Evolutionary conservation across 2,329 filamentous ascomycete genomes (phyloP), one percentile per base, ranked within the genome.

Genomic region (Paecilomyces sp.): DNA sequence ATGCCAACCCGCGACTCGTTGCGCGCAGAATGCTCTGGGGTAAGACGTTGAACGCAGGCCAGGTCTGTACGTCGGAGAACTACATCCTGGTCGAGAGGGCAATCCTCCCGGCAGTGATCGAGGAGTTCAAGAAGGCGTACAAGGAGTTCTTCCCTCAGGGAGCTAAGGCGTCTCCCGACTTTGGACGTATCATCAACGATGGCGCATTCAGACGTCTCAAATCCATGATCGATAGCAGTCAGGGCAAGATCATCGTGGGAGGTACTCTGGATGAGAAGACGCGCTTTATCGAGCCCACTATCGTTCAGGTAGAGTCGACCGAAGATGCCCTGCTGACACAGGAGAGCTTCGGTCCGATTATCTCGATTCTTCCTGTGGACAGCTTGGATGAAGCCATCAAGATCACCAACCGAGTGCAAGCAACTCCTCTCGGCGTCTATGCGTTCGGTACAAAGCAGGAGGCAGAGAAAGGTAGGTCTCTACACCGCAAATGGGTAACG

Each of bases 301-400:
- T 93, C n/a, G 87, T 99, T n/a, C 82, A 91, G 62, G 88, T 97
- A 41, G 82, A 90, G 65, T 86, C 85, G 62, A 71, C 83, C 15
- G 83, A 92, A 55, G 93, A 96, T 76, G 83, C 88, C 7, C 85
- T 97, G 75, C 83, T 97, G 70, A 78, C 79, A 25, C 85, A 96
- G 63, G 94, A 99, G 78, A 91, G 88, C 52, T 99, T 99, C 71
- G 94, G 93, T 6, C 94, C 94, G n/a, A 82, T 96, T 61, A 91
- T 96, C 66, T 88, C 90, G 63, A 86, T 97, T 63, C 78, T 96
- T 58, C 83, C 91, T 0, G 88, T 91, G 58, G 84, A 91, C 64
- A 83, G 85, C 66, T 80, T 97, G n/a, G 90, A 96, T 65, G 85
- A 95, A 68, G 93, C 92, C 56, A 92, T 97, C 72, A 82, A 81